A percentile compares a stretch with the other conserved stretches of the same genome.
These are phyloP conservation scores for baker's yeast (Saccharomyces cerevisiae) DNA, from an alignment of 805 yeast species.

Conservation along the genomic window DNA sequence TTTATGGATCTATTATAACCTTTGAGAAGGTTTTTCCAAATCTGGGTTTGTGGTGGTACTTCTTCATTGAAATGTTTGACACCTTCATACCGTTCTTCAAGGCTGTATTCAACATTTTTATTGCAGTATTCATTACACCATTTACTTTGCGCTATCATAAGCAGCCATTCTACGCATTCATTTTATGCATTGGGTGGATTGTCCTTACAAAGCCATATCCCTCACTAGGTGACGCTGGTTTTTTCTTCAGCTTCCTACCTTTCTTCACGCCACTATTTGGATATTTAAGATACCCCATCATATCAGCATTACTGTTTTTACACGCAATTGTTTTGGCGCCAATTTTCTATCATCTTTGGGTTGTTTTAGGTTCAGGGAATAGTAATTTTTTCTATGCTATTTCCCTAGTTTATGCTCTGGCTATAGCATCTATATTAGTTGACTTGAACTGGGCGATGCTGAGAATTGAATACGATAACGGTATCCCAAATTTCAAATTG, in stretches of 20 bases:
- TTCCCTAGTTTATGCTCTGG: conserved; percentile 68
- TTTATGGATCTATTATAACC: conserved; percentile 49
- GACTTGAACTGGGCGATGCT: conserved; percentile 81
- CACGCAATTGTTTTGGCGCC: conserved; percentile 68
- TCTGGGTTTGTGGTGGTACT: conserved; percentile 97
- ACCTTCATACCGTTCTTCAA: conserved; percentile 77
- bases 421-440: conserved; percentile 56
- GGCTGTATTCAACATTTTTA: conserved; percentile 73
- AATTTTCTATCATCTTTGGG: conserved; percentile 89
- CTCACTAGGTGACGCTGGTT: conserved; percentile 66
- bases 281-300: conserved; percentile 38
- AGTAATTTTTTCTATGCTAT: conserved; percentile 95
- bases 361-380: conserved; percentile 87
- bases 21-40: conserved; percentile 78
- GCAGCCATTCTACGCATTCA: conserved; percentile 52
- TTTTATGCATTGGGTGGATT: conserved; percentile 43
- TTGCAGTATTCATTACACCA: conserved; percentile 61
- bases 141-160: conserved; percentile 55
- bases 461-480: conserved; percentile 54
- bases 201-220: conserved; percentile 79
- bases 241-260: conserved; percentile 41
- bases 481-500: conserved; percentile 28
- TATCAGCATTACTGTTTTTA: conserved; percentile 45
- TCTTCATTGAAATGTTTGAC: conserved; percentile 90
- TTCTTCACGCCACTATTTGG: conserved; percentile 41